A percentile compares a stretch with the other conserved stretches of the same genome.
Evolutionary conservation across 2,329 filamentous ascomycete genomes (phyloP).

Genomic region (Hypomyces perniciosus): DNA sequence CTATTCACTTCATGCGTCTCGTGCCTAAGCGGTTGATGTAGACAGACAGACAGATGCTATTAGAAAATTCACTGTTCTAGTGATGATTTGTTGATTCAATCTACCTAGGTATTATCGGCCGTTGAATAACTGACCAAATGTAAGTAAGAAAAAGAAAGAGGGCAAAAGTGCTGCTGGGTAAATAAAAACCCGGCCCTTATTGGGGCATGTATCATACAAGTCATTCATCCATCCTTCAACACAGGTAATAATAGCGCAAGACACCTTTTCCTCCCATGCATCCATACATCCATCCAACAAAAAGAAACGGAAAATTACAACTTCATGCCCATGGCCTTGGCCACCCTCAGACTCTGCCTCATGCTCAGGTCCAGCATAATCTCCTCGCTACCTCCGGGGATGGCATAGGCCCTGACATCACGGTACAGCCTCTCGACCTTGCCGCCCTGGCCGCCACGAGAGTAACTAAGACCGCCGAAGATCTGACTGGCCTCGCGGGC

Average conservation of each 20-base stretch:
- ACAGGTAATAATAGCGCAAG: background rate
- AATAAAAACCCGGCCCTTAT: background rate
- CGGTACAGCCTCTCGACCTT: conserved; percentile 94
- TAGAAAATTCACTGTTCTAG: too few relatives aligned
- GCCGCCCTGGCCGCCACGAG: conserved; percentile 84
- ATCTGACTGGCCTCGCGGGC: conserved; percentile 95
- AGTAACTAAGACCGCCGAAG: conserved; percentile 91
- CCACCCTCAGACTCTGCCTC: conserved; percentile 80
- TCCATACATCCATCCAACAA: background rate
- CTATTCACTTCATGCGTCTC: too few relatives aligned
- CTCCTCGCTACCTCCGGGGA: conserved; percentile 93
- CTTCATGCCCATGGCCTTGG: conserved; percentile 89
- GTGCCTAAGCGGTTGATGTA: too few relatives aligned
- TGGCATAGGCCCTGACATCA: conserved; percentile 92
- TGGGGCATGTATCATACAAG: conserved; percentile 9
- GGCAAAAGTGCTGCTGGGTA: background rate
- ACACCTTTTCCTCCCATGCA: background rate
- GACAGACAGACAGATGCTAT: too few relatives aligned
- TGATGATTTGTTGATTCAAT: background rate
- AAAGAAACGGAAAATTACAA: conserved; percentile 43
- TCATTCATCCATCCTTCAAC: conserved; percentile 1
- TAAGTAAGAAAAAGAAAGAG: background rate
- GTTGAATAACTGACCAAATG: background rate
- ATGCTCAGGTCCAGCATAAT: conserved; percentile 98
- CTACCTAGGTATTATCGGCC: background rate